Conservation (phyloP, 345 rosid genomes). For the Gossypium rotundifolium region DNA sequence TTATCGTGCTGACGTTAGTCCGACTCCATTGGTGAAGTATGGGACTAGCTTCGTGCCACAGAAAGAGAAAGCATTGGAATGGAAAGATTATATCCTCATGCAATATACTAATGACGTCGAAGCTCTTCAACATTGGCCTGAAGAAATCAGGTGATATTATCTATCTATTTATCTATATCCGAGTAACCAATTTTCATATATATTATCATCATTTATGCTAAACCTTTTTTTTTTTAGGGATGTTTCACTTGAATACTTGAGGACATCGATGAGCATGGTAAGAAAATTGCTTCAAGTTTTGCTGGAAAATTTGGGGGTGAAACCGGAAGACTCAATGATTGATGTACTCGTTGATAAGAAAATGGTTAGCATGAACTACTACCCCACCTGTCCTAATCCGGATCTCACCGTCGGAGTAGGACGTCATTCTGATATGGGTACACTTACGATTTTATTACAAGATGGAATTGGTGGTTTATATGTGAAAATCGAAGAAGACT, state of each 20-base stretch:
- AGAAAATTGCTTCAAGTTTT: constrained; percentile 30
- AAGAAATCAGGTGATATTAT: constrained; percentile 32
- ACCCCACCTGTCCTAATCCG: constrained; percentile 54
- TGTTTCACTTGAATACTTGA: constrained; percentile 38
- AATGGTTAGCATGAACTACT: constrained; percentile 55
- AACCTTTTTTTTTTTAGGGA: constrained; percentile 23
- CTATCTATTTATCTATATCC: not conserved
- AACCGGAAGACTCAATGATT: constrained; percentile 24
- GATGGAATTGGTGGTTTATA: constrained; percentile 61
- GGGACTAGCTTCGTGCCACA: constrained; percentile 56
- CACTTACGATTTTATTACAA: constrained; percentile 46
- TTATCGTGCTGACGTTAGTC: constrained; percentile 37
- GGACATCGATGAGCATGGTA: constrained; percentile 37
- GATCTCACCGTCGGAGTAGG: constrained; percentile 53
- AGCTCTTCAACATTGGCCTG: constrained; percentile 54
- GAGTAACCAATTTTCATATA: not conserved
- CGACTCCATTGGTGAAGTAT: constrained; percentile 48
- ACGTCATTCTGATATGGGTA: constrained; percentile 61
- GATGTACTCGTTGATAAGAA: constrained; percentile 37
- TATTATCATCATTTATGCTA: not conserved
- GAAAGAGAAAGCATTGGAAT: constrained; percentile 53
- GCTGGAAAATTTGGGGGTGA: constrained; percentile 38
- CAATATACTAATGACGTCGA: constrained; percentile 44
- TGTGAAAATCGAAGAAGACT: constrained; percentile 32
- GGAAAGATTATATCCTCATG: constrained; percentile 61